These are phyloP conservation scores for Glebionis coronaria DNA, from an alignment of 129 eudicot genomes.

Conservation along the genomic window DNA sequence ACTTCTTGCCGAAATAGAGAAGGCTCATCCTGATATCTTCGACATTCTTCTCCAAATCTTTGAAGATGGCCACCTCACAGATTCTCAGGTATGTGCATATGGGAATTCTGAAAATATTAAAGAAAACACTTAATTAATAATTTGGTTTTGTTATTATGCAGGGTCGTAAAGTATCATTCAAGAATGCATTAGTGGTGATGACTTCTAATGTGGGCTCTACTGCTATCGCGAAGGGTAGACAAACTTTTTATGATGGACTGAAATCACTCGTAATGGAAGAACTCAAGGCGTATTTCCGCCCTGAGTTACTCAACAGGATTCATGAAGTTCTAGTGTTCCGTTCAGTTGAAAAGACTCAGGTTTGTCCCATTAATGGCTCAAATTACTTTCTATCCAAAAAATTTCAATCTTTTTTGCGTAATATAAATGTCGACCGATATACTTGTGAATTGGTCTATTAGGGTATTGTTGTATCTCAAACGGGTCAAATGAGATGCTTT, in stretches of 20 bases:
- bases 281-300: conserved; percentile 73
- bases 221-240: conserved; percentile 80
- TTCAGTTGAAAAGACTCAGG: conserved; percentile 84
- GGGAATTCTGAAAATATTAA: background rate
- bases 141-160: conserved; percentile 14
- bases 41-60: conserved; percentile 83
- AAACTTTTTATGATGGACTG: conserved; percentile 67
- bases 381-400: background rate
- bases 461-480: background rate
- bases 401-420: background rate
- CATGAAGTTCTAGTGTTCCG: conserved; percentile 91
- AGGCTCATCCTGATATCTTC: conserved; percentile 91
- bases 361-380: conserved; percentile 23
- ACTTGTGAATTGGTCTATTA: background rate
- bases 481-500: background rate
- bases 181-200: conserved; percentile 83
- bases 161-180: conserved; percentile 91
- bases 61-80: conserved; percentile 96
- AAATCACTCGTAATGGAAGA: conserved; percentile 74
- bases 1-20: conserved; percentile 89
- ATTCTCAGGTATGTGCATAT: conserved; percentile 70
- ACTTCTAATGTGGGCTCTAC: conserved; percentile 83
- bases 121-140: background rate
- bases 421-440: background rate
- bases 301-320: conserved; percentile 79